phyloP scores from a whole-genome alignment of 192 early-diverging fungal species.

The Podila minutissima region DNA sequence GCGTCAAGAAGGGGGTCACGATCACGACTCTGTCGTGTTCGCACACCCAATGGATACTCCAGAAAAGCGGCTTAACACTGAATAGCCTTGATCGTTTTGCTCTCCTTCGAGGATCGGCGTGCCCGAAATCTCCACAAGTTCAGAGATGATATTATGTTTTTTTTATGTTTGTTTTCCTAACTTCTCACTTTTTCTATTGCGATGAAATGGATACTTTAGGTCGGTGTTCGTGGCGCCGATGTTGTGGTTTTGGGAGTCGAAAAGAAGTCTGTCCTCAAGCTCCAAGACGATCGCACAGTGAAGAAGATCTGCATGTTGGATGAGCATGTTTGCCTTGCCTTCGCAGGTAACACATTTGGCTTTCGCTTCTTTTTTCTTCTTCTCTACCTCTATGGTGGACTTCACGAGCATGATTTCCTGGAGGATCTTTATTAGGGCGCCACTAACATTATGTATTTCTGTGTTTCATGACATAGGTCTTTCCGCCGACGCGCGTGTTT shows the following conservation, averaged over 20 bases:
- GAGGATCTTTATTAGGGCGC: background rate
- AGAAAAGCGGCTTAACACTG: too few relatives aligned
- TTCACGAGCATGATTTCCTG: background rate
- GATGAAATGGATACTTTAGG: conserved; percentile 60
- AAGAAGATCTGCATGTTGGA: conserved; percentile 97
- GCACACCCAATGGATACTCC: too few relatives aligned
- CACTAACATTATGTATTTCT: background rate
- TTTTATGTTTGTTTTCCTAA: background rate
- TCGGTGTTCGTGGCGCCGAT: conserved; percentile 93
- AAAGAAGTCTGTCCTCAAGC: conserved; percentile 93
- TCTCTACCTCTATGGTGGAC: background rate
- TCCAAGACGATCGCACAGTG: conserved; percentile 97
- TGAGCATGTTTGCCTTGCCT: conserved; percentile 96
- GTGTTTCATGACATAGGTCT: conserved; percentile 66
- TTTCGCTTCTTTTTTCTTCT: too few relatives aligned
- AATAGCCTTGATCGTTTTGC: too few relatives aligned
- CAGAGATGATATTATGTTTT: background rate
- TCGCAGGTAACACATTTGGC: conserved; percentile 71
- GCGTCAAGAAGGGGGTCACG: too few relatives aligned
- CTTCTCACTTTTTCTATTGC: background rate
- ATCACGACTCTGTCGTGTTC: too few relatives aligned
- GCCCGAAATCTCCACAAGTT: too few relatives aligned
- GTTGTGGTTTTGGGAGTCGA: conserved; percentile 96
- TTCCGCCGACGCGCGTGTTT: conserved; percentile 94
- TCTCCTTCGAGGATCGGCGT: too few relatives aligned